Evolutionary conservation across 2,329 filamentous ascomycete species (phyloP), one percentile per base, ranked within the genome.

Genomic region (Xylaria sp.): DNA sequence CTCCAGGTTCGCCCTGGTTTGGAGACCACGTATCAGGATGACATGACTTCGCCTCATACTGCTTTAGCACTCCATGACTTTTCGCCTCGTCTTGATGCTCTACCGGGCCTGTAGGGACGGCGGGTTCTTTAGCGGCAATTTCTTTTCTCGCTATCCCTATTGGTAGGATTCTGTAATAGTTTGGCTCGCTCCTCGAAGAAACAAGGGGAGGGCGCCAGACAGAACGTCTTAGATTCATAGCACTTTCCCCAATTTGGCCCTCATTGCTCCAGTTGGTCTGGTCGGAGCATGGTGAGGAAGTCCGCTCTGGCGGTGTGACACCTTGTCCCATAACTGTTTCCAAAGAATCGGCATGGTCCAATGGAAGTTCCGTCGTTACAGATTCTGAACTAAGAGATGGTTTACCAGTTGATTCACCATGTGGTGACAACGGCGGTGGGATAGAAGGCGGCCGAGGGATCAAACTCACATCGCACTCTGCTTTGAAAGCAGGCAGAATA

Each of bases 21-120:
- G 69, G 65, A 9, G 75, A 65, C 76, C 72, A 77, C 9, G 71
- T 76, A 59, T 78, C 70, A 3, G 74, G 75, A 50, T 78, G 76
- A 44, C 76, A 76, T 6, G 73, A 74, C n/a, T 50, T 57, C 10
- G 64, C 34, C 15, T 25, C 23, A 18, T 12, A 9, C 10, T 61
- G 34, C 18, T 25, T 18, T 12, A 9, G 18, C 15, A 9, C 25
- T 12, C 46, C 25, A 1, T 51, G 23, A 23, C 3, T 23, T 52
- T 34, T 20, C 12, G n/a, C 28, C 1, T 52, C 52, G 20, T 51
- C 41, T n/a, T 60, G 18, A 13, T 15, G 25, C 18, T 41, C 20
- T 46, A 51, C 37, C n/a, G 41, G 18, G 12, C 34, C 52, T 10
- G 23, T 18, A 3, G 48, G 13, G 25, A 54, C 31, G 3, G 37